Evolutionary conservation across 2,329 filamentous ascomycete genomes (phyloP).

Genomic region (Ceratocystis ficicola): DNA sequence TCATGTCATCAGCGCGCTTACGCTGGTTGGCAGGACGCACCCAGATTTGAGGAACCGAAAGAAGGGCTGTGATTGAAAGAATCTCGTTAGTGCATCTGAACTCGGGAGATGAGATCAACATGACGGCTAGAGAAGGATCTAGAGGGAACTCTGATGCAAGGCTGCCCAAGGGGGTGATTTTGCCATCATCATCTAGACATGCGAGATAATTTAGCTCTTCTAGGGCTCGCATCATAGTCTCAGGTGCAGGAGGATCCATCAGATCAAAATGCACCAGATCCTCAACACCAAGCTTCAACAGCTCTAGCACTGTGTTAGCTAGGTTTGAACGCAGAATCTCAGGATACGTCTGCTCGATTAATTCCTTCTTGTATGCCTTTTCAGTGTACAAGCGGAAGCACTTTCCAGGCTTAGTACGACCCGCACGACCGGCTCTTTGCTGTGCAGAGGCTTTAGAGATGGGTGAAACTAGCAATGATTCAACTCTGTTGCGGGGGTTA

Average conservation of each 20-base stretch:
- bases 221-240: slow-evolving; percentile 94
- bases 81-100: slow-evolving; percentile 99
- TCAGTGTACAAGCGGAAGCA: slow-evolving; percentile 97
- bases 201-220: slow-evolving; percentile 97
- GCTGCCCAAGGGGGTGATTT: slow-evolving; percentile 73
- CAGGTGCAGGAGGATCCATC: slow-evolving; percentile 95
- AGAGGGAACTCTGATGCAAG: slow-evolving; percentile 91
- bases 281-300: slow-evolving; percentile 93
- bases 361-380: slow-evolving; percentile 88
- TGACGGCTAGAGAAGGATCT: slow-evolving; percentile 86
- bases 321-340: slow-evolving; percentile 93
- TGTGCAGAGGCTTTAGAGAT: slow-evolving; percentile 97
- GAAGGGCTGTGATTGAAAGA: slow-evolving; percentile 80
- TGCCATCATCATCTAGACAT: slow-evolving; percentile 90
- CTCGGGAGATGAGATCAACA: slow-evolving; percentile 94
- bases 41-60: slow-evolving; percentile 91
- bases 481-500: slow-evolving; percentile 90
- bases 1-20: slow-evolving; percentile 95
- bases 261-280: slow-evolving; percentile 97
- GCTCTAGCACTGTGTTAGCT: slow-evolving; percentile 83
- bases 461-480: slow-evolving; percentile 91
- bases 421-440: slow-evolving; percentile 95
- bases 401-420: slow-evolving; percentile 95
- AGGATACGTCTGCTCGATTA: slow-evolving; percentile 94
- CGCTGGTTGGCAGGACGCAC: slow-evolving; percentile 73